Evolutionary conservation across 1,139 yeast genomes (phyloP).

Genomic region (Yamadazyma sp.): DNA sequence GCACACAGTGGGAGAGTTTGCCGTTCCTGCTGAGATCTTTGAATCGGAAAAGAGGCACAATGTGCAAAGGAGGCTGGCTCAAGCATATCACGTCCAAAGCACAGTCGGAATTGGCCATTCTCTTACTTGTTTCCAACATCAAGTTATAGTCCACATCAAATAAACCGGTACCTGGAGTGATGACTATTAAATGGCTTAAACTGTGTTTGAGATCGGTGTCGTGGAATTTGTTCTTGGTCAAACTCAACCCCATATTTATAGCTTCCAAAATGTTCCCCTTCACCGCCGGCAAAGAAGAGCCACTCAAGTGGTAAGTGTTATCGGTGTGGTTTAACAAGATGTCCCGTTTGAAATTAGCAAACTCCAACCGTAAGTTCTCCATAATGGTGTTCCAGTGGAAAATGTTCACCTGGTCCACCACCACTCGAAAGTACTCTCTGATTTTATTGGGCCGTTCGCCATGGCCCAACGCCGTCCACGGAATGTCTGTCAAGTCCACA

Average conservation of each 20-base stretch:
- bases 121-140: slow-evolving; percentile 70
- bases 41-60: slow-evolving; percentile 84
- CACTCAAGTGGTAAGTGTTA: slow-evolving; percentile 40
- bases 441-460: slow-evolving; percentile 76
- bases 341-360: slow-evolving; percentile 78
- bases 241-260: slow-evolving; percentile 75
- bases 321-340: slow-evolving; percentile 47
- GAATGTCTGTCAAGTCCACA: slow-evolving; percentile 63
- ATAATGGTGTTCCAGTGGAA: slow-evolving; percentile 88
- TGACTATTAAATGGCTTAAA: slow-evolving; percentile 76
- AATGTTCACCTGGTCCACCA: slow-evolving; percentile 90
- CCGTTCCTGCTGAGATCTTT: slow-evolving; percentile 36
- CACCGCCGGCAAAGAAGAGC: slow-evolving; percentile 75
- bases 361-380: slow-evolving; percentile 83
- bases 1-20: slow-evolving; percentile 72
- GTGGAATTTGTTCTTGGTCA: slow-evolving; percentile 76
- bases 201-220: slow-evolving; percentile 89
- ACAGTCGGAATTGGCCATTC: slow-evolving; percentile 73
- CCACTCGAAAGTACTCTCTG: slow-evolving; percentile 84
- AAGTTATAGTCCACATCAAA: slow-evolving; percentile 88
- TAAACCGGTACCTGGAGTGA: slow-evolving; percentile 91
- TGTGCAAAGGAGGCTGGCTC: slow-evolving; percentile 88
- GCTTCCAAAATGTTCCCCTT: slow-evolving; percentile 91
- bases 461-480: slow-evolving; percentile 54
- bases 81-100: slow-evolving; percentile 88